Conservation (phyloP, 2,329 filamentous ascomycete genomes). For the Calonectria pteridis region DNA sequence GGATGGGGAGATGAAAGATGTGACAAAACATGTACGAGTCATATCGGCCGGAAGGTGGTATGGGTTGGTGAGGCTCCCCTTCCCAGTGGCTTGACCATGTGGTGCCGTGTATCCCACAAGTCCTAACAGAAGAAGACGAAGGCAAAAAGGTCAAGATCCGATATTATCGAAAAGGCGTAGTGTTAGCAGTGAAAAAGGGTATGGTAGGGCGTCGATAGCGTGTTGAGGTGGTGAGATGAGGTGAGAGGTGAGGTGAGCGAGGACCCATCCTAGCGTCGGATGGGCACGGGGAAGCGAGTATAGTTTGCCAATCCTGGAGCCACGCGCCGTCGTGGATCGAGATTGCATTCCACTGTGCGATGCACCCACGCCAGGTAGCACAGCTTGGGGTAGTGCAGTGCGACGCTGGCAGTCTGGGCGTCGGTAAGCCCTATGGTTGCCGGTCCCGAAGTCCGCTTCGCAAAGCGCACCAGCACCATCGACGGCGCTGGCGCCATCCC, state of each 20-base stretch:
- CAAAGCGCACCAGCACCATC: constrained; percentile 44
- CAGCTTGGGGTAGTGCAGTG: constrained; percentile 36
- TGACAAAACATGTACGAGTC: constrained; percentile 9
- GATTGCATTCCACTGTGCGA: constrained; percentile 25
- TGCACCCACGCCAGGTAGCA: constrained; percentile 30
- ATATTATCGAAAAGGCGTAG: constrained; percentile 27
- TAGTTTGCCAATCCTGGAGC: constrained; percentile 4
- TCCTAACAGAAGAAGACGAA: constrained; percentile 16
- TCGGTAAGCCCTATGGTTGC: constrained; percentile 16
- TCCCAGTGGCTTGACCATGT: constrained; percentile 29
- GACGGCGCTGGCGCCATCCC: constrained; percentile 2
- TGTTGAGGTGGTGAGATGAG: constrained; percentile 11
- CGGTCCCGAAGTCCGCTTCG: constrained; percentile 11
- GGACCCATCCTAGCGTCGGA: constrained; percentile 8
- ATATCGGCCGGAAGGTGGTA: background rate
- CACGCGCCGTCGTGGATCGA: constrained; percentile 23
- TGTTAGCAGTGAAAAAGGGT: constrained; percentile 4
- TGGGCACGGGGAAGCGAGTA: constrained; percentile 22
- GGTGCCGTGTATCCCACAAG: constrained; percentile 40
- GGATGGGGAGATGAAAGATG: background rate
- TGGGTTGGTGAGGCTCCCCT: constrained; percentile 24
- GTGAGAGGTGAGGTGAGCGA: constrained; percentile 1
- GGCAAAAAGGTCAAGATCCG: constrained; percentile 23
- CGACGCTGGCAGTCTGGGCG: constrained; percentile 25
- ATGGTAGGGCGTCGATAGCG: constrained; percentile 1